Conservation (phyloP, 768 basidiomycete genomes). For the Boletellus ananiceps region DNA sequence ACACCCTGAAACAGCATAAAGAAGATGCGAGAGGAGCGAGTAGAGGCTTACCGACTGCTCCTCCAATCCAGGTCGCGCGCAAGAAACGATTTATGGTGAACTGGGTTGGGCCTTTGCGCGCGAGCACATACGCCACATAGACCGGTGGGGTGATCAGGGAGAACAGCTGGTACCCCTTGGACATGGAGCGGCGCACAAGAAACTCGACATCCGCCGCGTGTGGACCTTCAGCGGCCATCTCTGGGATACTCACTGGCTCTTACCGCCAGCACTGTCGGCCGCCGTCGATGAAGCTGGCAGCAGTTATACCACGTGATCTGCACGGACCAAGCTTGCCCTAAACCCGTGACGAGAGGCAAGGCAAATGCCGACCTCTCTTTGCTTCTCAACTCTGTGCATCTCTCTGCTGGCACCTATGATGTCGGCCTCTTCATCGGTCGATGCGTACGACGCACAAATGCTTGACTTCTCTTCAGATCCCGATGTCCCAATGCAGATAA, state of each 20-base stretch:
- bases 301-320: conserved; percentile 21
- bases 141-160: conserved; percentile 61
- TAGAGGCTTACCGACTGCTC: conserved; percentile 41
- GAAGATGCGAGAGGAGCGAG: not conserved
- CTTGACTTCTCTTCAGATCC: conserved; percentile 52
- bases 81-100: conserved; percentile 59
- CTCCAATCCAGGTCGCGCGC: conserved; percentile 71
- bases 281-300: conserved; percentile 1
- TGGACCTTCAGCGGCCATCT: conserved; percentile 15
- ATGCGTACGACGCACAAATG: conserved; percentile 62
- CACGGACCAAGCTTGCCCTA: conserved; percentile 34
- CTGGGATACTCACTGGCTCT: not conserved
- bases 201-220: conserved; percentile 58
- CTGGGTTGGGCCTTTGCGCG: conserved; percentile 49
- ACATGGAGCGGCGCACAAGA: conserved; percentile 62
- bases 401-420: conserved; percentile 14
- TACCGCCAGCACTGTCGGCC: not conserved
- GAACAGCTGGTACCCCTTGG: conserved; percentile 61
- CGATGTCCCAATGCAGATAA: conserved; percentile 56
- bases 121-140: conserved; percentile 51
- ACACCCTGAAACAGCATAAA: conserved; percentile 25
- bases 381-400: conserved; percentile 14
- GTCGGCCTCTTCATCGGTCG: conserved; percentile 34
- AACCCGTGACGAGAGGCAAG: conserved; percentile 2
- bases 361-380: conserved; percentile 16